phyloP scores from a whole-genome alignment of 148 eudicot genomes.

The Mesembryanthemum crystallinum region DNA sequence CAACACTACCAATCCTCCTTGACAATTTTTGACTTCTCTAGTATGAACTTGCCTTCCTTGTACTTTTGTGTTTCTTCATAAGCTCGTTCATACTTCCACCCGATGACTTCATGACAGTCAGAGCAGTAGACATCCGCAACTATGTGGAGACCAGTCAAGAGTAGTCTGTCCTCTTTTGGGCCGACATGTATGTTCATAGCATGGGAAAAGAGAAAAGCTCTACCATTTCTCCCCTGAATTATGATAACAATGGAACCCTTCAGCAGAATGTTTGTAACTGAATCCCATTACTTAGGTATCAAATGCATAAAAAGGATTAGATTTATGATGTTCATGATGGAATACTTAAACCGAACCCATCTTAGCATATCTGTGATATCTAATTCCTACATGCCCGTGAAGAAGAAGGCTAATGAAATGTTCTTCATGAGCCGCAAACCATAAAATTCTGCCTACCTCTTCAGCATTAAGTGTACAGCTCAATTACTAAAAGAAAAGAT shows the following conservation, averaged over 20 bases:
- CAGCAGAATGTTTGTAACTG: too few relatives aligned
- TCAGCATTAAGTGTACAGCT: background rate
- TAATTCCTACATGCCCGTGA: background rate
- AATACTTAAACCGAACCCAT: background rate
- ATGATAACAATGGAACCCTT: too few relatives aligned
- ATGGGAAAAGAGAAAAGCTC: conserved; percentile 82
- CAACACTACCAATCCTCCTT: conserved; percentile 57
- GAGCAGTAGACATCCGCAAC: conserved; percentile 71
- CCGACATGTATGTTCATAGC: conserved; percentile 69
- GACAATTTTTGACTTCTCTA: conserved; percentile 71
- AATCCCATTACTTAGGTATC: background rate
- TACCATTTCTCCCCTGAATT: conserved; percentile 61
- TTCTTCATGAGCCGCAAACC: background rate
- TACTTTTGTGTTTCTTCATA: conserved; percentile 76
- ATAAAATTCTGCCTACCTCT: background rate
- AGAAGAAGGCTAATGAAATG: background rate
- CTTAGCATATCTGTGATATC: background rate
- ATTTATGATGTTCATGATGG: background rate
- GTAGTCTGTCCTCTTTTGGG: conserved; percentile 74
- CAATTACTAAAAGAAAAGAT: too few relatives aligned
- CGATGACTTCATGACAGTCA: conserved; percentile 70
- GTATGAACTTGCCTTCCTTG: conserved; percentile 79
- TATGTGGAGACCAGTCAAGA: conserved; percentile 81
- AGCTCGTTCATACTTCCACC: conserved; percentile 82
- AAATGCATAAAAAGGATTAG: background rate